phyloP scores from a whole-genome alignment of 2,329 filamentous ascomycete species.

The Botrytis byssoidea region DNA sequence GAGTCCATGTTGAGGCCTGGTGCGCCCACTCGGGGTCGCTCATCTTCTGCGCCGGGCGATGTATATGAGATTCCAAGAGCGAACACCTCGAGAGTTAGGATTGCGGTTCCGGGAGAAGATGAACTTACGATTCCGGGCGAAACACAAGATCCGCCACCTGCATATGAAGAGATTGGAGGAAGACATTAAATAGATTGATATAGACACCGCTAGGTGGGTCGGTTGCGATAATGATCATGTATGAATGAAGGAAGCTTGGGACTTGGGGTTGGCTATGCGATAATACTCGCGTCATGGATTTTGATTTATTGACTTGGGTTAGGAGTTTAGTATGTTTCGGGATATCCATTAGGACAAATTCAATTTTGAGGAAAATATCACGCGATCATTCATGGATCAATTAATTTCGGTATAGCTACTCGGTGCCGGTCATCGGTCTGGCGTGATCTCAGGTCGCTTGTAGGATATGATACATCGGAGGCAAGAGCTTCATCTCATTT shows the following conservation, averaged over 20 bases:
- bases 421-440: not conserved
- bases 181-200: not conserved
- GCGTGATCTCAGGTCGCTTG: not conserved
- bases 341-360: not conserved
- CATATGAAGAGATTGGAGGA: constrained; percentile 14
- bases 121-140: constrained; percentile 20
- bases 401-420: not conserved
- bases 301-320: not conserved
- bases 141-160: constrained; percentile 14
- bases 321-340: not conserved
- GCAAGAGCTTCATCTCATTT: not conserved
- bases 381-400: not conserved
- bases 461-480: not conserved
- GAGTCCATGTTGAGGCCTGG: constrained; percentile 10
- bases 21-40: not conserved
- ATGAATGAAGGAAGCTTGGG: not conserved
- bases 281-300: not conserved
- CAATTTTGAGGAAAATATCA: not conserved
- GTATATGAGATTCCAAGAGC: constrained; percentile 9
- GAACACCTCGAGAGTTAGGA: constrained; percentile 18
- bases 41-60: constrained; percentile 15
- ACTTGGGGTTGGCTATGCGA: not conserved
- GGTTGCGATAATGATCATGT: not conserved
- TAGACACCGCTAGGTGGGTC: not conserved
- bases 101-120: constrained; percentile 21